Base-by-base conservation (phyloP, 179 eudicot genomes). In the Pouteria campechiana region DNA sequence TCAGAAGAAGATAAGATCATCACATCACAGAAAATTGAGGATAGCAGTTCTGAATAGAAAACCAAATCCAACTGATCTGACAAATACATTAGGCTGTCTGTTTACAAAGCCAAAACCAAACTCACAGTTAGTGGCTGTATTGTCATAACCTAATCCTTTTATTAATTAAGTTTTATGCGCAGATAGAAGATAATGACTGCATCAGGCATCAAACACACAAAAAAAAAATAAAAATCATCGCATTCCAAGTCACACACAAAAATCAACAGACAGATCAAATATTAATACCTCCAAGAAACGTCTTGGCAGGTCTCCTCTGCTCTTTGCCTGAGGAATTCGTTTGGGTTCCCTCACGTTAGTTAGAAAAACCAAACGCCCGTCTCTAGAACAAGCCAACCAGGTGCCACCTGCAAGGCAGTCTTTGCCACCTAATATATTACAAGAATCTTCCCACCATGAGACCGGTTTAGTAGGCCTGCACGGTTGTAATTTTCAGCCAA, bases 381-480 rank as follows among this genome's bases (percentile, higher is more conserved):
- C 31, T 63, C 47, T 75, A 12, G 62, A 67, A 60, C 60, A 72
- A 46, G 82, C 92, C 61, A 88, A 56, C 94, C 97, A 80, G 1
- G 94, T 88, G 17, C 97, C 94, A 46, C 92, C 84, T 19, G 69
- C 97, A 12, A 70, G 41, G 32, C 61, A 92, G 55, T 88, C 97
- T 56, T 64, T 73, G 19, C 97, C 94, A 25, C 92, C 97, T 28
- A 88, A 33, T 41, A 88, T 88, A 17, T 70, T 57, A 44, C 56
- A 61, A 14, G 69, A 78, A 48, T 73, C 81, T 63, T 77, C 78
- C 97, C 97, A 88, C 67, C 76, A 73, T 7, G 57, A 72, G 54
- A 72, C 16, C 35, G 81, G 69, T 55, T 61, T 60, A 37, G 92
- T 83, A 21, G 90, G 78, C 60, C 97, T 80, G 20, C 41, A 33